These are phyloP conservation scores for Streptanthus diversifolius DNA, from an alignment of 345 rosid species.

Conservation along the genomic window DNA sequence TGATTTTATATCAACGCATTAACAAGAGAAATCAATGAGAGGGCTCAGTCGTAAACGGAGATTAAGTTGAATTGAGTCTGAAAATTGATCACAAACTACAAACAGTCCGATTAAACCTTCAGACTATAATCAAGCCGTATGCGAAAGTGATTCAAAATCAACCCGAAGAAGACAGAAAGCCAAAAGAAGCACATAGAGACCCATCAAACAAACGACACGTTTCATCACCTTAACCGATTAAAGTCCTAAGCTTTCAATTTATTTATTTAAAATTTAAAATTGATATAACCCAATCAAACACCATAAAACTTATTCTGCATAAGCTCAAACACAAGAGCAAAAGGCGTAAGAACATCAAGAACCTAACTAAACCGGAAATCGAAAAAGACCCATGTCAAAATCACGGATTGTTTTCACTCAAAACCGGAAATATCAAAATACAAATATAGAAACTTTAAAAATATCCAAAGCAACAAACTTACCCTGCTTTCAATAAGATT, in stretches of 20 bases:
- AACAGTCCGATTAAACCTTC: background rate
- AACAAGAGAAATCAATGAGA: no score
- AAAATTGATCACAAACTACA: background rate
- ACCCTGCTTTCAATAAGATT: slow-evolving; percentile 75
- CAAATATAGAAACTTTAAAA: background rate
- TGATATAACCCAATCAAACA: slow-evolving; percentile 19
- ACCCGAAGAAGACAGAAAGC: background rate
- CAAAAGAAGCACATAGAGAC: background rate
- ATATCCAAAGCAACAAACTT: background rate
- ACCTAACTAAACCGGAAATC: slow-evolving; percentile 14
- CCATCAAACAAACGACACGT: slow-evolving; percentile 27
- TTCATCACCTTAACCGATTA: slow-evolving; percentile 11
- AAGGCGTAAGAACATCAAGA: slow-evolving; percentile 1
- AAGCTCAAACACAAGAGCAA: slow-evolving; percentile 15
- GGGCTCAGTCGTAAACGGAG: no score
- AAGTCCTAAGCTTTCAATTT: slow-evolving; percentile 6
- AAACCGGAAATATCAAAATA: background rate
- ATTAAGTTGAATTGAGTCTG: background rate
- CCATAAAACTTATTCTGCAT: background rate
- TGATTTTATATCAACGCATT: no score
- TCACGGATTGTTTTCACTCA: background rate
- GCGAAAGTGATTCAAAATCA: background rate
- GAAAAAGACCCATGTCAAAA: slow-evolving; percentile 29
- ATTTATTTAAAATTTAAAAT: background rate
- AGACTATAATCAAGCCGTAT: background rate